Evolutionary conservation across 495 filamentous ascomycete genomes (phyloP), one percentile per base, ranked within the genome.

Genomic region (Trichocladium uniseriatum): DNA sequence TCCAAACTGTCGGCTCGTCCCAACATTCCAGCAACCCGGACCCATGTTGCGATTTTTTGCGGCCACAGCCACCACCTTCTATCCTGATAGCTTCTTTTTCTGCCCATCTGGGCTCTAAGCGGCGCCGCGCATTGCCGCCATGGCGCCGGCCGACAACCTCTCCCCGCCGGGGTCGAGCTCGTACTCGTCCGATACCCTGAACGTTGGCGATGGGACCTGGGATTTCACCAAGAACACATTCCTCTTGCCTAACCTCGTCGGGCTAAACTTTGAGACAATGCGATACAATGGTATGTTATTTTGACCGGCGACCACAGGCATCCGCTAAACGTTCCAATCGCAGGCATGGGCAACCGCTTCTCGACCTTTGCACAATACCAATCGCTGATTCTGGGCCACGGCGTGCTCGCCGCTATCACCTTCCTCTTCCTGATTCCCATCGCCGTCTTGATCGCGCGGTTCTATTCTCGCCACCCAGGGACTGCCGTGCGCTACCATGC

Each of bases 281-380:
- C 80, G 77, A 67, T 94, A 94, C 68, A 95, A 95, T 80, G 89
- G 89, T 92, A 68, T 58, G 79, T 16, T n/a, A 31, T 3, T 9
- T 9, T 9, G n/a, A 32, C 16, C 13, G n/a, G n/a, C n/a, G n/a
- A n/a, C n/a, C n/a, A n/a, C 10, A 28, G n/a, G 6, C 29, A 35
- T 9, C 4, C 16, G 42, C 48, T 56, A 39, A 59, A 38, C 39
- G 8, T 13, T 10, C 16, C n/a, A 2, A 5, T 44, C 14, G 4
- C 59, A 92, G 89, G 89, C 53, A 95, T 95, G 89, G 89, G 83
- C 41, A 94, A 94, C 59, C 80, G 89, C 45, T 95, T 95, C 62
- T 72, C 78, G 31, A 79, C 81, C 45, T 66, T 90, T 64, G 59
- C 80, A 6, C 72, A 82, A 57, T 98, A 98, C 63, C 82, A 88